phyloP scores from a whole-genome alignment of 495 filamentous ascomycete species.

The Daldinia loculata region DNA sequence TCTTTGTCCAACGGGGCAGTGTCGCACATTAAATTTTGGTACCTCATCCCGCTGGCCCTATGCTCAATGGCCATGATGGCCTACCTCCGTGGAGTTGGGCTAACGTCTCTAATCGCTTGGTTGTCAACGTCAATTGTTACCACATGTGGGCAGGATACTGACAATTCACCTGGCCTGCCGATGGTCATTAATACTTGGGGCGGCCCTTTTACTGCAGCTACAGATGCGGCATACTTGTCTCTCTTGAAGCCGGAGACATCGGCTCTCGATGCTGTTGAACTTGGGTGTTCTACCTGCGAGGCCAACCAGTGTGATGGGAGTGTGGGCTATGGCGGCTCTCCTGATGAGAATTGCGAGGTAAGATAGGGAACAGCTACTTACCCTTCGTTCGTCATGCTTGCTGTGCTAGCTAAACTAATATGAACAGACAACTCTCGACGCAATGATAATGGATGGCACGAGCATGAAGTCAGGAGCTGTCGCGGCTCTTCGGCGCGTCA shows the following conservation, averaged over 20 bases:
- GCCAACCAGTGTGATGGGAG: slow-evolving; percentile 56
- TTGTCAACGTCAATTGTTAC: slow-evolving; percentile 15
- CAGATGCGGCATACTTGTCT: slow-evolving; percentile 56
- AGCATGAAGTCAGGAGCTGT: slow-evolving; percentile 58
- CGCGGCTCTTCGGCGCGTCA: slow-evolving; percentile 54
- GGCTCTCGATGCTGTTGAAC: slow-evolving; percentile 54
- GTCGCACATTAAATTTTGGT: slow-evolving; percentile 5
- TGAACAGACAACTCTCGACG: slow-evolving; percentile 55
- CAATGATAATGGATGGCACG: slow-evolving; percentile 56
- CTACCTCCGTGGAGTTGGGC: not conserved
- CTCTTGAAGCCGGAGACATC: slow-evolving; percentile 42
- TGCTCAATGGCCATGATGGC: slow-evolving; percentile 21
- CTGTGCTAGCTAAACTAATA: not conserved
- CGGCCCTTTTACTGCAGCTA: slow-evolving; percentile 57
- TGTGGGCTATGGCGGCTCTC: slow-evolving; percentile 59
- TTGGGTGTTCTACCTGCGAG: slow-evolving; percentile 57
- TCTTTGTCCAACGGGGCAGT: not conserved
- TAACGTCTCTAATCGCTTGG: slow-evolving; percentile 20
- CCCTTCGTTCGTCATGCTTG: no score
- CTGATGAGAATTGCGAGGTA: slow-evolving; percentile 57
- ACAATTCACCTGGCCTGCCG: slow-evolving; percentile 49
- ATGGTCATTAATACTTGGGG: slow-evolving; percentile 59
- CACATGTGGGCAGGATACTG: slow-evolving; percentile 4
- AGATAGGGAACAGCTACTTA: not conserved
- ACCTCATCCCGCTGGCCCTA: slow-evolving; percentile 8